Percentiles rank a stretch among this genome's conserved stretches.
phyloP scores from a whole-genome alignment of 2,329 filamentous ascomycete species.

The Aspergillus glaucus region DNA sequence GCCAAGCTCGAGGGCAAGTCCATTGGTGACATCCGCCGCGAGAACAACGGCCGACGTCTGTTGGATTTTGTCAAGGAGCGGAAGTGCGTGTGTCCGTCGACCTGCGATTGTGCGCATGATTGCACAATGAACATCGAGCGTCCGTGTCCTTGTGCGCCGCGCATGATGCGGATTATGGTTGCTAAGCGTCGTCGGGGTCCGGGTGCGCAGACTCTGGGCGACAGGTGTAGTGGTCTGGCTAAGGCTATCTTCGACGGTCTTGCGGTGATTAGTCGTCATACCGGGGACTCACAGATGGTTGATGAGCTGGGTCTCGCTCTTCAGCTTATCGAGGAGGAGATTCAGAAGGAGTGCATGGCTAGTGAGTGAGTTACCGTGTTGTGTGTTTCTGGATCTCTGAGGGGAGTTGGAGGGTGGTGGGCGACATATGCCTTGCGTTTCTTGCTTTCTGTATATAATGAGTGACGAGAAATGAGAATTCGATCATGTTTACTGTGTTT shows the following conservation, averaged over 20 bases:
- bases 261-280: constrained; percentile 16
- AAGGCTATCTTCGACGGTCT: constrained; percentile 27
- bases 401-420: background rate
- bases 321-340: constrained; percentile 22
- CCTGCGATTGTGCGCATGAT: constrained; percentile 26
- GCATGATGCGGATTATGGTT: constrained; percentile 27
- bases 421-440: background rate
- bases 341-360: constrained; percentile 22
- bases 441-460: background rate
- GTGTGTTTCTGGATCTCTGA: background rate
- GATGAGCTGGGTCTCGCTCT: constrained; percentile 19
- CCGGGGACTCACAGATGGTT: constrained; percentile 14
- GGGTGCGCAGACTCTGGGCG: constrained; percentile 11
- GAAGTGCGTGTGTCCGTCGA: constrained; percentile 31
- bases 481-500: too few species aligned
- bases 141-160: constrained; percentile 31
- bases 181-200: constrained; percentile 13
- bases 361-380: background rate
- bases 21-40: constrained; percentile 29
- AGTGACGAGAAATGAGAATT: too few species aligned
- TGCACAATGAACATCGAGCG: constrained; percentile 27
- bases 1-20: constrained; percentile 29
- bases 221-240: constrained; percentile 22
- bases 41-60: constrained; percentile 16
- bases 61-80: constrained; percentile 22